These are phyloP conservation scores for Chimonanthus salicifolius DNA, from an alignment of 164 flowering plant genomes.

Conservation along the genomic window DNA sequence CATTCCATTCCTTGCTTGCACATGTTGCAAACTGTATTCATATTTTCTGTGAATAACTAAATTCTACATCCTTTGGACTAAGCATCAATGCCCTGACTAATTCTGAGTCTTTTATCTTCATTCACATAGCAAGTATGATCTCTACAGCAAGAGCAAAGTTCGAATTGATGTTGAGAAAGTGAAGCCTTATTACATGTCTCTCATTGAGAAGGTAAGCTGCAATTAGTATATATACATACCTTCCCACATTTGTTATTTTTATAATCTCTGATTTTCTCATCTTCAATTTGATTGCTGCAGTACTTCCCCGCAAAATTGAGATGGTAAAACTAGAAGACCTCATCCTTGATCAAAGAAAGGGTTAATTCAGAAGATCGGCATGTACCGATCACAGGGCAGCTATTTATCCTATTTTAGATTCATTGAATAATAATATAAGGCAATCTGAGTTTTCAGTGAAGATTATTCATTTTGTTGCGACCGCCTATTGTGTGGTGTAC, in stretches of 20 bases:
- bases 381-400: background rate
- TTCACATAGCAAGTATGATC: constrained; percentile 38
- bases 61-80: background rate
- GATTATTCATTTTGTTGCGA: background rate
- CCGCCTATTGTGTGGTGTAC: background rate
- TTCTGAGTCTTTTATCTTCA: background rate
- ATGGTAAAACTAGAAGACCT: constrained; percentile 20
- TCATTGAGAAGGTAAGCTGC: constrained; percentile 29
- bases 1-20: background rate
- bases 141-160: constrained; percentile 43
- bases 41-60: too few species aligned
- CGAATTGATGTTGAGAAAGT: constrained; percentile 28
- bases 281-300: constrained; percentile 13
- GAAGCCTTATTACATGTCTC: constrained; percentile 38
- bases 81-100: background rate
- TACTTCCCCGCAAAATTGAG: constrained; percentile 32
- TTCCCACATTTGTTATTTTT: background rate
- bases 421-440: background rate
- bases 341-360: background rate
- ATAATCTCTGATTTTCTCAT: background rate
- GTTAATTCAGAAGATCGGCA: background rate
- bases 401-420: too few species aligned
- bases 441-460: background rate
- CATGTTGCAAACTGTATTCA: too few species aligned
- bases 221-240: background rate